Evolutionary conservation across 140 eudicot genomes (phyloP), one percentile per base, ranked within the genome.

Genomic region (Bidens hawaiensis): DNA sequence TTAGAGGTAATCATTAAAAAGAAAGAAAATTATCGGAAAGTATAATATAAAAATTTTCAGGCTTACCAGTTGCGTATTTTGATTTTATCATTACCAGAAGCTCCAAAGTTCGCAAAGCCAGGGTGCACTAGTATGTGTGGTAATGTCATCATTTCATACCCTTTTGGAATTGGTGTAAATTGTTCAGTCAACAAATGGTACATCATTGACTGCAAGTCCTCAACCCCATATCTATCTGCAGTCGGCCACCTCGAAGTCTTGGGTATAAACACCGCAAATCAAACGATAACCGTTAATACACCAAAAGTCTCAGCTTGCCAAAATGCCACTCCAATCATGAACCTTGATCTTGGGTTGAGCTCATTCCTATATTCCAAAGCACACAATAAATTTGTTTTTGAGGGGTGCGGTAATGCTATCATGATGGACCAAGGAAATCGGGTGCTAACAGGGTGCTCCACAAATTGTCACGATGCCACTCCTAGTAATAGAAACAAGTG

Each of bases 381-480:
- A 19, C 53, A 41, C n/a, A 62, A 62, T 41, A 62, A 24, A 30
- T 42, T 62, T 17, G 34, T 23, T 6, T 24, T 24, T 13, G 17
- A 11, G 17, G 68, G 65, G 28, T 45, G 65, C 6, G 65, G 65
- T n/a, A 34, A 33, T 59, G 49, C 51, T 60, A 6, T 3, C 60
- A n/a, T 72, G 46, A 5, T 71, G 65, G 18, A 40, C 22, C 34
- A 45, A 42, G 64, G 40, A 17, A 13, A 4, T 1, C 42, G 11
- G 11, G 43, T 5, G 10, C 23, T 64, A 19, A 70, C 67, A 6
- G 78, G 78, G 1, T 72, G 71, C 50, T 30, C 51, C 22, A 53
- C 66, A 13, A 46, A 50, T 30, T 72, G 77, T 27, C 33, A 64
- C 17, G 23, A 50, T 23, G 31, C 21, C 30, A 9, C 30, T 50